Evolutionary conservation across 805 yeast genomes (phyloP), one percentile per base, ranked within the genome.

Genomic region (Metschnikowia orientalis): DNA sequence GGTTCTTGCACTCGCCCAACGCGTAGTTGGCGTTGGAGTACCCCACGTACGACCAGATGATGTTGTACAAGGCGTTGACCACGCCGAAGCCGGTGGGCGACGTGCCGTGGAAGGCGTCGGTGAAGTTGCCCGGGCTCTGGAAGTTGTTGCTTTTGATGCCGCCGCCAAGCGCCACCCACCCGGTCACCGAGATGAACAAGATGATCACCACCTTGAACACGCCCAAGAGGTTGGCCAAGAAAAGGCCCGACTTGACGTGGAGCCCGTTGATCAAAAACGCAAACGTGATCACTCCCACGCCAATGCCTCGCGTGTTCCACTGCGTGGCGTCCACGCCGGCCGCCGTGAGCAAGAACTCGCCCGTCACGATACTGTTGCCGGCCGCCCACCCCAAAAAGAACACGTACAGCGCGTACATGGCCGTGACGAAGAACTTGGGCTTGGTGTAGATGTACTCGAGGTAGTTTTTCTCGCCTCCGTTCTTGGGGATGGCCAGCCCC

Each of bases 381-480:
- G 92, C 78, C 14, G 95, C 89, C 86, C 89, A 85, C 22, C 92
- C 92, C 30, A 85, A 63, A 48, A 82, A 71, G 50, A 85, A 77
- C 11, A 79, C 77, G 50, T 82, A 81, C 2, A 88, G 65, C 0
- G 86, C 88, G 47, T 66, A 66, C 69, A 63, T 64, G 38, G 67
- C 70, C 59, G 44, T 78, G 28, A 80, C 71, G 38, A 85, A 64
- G 51, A 79, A 82, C 53, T 64, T 71, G 25, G 95, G 95, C 46
- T 73, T 76, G 30, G 67, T 68, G 61, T 69, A 85, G 30, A 82
- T 73, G 46, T 71, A 79, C 54, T 84, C 92, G 47, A 85, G 60
- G 53, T 85, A 85, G 50, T 81, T 82, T 59, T 82, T 83, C 52
- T 85, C 95, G 45, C 92, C 95, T 45, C 95, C 95, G 50, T 84